Evolutionary conservation across 495 filamentous ascomycete species (phyloP).

Genomic region (Tetracladium setigerum): DNA sequence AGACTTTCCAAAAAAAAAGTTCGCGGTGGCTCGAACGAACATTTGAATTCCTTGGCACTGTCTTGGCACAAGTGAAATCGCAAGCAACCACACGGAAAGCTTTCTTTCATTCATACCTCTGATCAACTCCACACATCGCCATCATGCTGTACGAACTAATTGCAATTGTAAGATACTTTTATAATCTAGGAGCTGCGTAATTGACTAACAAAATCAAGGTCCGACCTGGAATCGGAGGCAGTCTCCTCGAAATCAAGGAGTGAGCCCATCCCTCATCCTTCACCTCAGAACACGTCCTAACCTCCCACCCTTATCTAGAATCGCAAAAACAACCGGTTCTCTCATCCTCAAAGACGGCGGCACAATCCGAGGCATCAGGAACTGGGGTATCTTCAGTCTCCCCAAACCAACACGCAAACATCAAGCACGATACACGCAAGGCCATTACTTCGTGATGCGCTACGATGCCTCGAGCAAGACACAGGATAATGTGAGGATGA

Average conservation of each 20-base stretch:
- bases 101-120: neutral
- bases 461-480: constrained; percentile 69
- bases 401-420: constrained; percentile 67
- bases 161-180: constrained; percentile 67
- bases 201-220: constrained; percentile 47
- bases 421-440: constrained; percentile 69
- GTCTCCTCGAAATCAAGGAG: constrained; percentile 89
- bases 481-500: constrained; percentile 64
- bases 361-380: constrained; percentile 84
- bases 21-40: neutral
- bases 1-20: too few relatives aligned
- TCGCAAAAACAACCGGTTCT: constrained; percentile 78
- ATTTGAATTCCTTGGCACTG: neutral
- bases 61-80: too few relatives aligned
- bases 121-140: neutral
- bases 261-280: constrained; percentile 33
- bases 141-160: constrained; percentile 95
- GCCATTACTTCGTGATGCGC: constrained; percentile 97
- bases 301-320: constrained; percentile 40
- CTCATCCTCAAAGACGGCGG: constrained; percentile 78
- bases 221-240: constrained; percentile 56
- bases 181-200: neutral
- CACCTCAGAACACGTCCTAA: neutral
- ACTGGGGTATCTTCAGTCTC: constrained; percentile 88
- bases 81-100: neutral